A percentile compares a stretch with the other conserved stretches of the same genome.
Conservation (phyloP, 148 eudicot species). For the Rhododendron ovatum region DNA sequence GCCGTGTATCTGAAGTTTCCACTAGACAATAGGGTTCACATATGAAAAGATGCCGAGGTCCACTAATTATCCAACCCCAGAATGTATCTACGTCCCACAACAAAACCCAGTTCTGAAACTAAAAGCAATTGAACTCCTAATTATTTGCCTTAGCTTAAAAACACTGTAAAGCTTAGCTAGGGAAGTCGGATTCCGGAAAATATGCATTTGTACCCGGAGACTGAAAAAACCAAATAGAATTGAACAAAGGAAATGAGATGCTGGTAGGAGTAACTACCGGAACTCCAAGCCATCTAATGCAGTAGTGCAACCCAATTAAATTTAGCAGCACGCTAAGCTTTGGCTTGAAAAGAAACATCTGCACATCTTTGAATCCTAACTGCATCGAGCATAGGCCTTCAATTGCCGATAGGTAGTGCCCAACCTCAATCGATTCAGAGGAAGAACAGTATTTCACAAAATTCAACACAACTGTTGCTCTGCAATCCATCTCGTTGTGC, state of each 20-base stretch:
- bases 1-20: background rate
- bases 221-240: background rate
- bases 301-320: constrained; percentile 78
- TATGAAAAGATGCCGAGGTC: background rate
- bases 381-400: constrained; percentile 41
- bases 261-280: constrained; percentile 41
- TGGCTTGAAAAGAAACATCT: constrained; percentile 59
- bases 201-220: background rate
- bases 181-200: background rate
- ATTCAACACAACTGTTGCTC: constrained; percentile 34
- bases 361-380: constrained; percentile 66
- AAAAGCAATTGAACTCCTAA: background rate
- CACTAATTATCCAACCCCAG: background rate
- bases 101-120: background rate
- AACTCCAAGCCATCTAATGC: constrained; percentile 62
- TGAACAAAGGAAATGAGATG: background rate
- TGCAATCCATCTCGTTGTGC: constrained; percentile 56
- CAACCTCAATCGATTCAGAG: constrained; percentile 61
- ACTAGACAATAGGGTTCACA: background rate
- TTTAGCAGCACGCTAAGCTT: constrained; percentile 55
- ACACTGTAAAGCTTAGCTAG: background rate
- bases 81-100: too few relatives aligned
- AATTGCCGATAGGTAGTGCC: constrained; percentile 62
- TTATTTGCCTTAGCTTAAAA: background rate
- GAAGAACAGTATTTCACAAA: constrained; percentile 49